phyloP scores from a whole-genome alignment of 129 eudicot species.

The Dittrichia graveolens region DNA sequence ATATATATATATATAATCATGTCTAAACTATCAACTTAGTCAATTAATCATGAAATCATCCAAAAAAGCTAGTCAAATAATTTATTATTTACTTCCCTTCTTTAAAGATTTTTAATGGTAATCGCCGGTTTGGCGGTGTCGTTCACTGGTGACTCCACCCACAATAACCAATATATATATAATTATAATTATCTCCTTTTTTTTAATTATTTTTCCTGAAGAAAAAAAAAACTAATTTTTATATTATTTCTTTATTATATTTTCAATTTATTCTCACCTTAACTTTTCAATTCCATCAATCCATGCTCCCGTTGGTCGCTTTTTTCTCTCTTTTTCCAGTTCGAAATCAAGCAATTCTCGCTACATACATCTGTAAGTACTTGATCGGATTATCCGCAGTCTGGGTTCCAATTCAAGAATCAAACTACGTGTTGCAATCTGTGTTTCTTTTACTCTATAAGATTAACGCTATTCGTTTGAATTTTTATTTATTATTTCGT shows the following conservation, averaged over 20 bases:
- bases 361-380: constrained; percentile 31
- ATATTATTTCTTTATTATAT: background rate
- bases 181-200: background rate
- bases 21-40: background rate
- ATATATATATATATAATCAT: background rate
- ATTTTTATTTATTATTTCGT: background rate
- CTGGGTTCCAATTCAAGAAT: constrained; percentile 1
- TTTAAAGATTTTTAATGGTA: constrained; percentile 1
- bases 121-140: constrained; percentile 28
- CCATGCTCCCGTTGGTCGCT: constrained; percentile 6
- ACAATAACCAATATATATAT: constrained; percentile 12
- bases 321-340: constrained; percentile 21
- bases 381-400: constrained; percentile 13
- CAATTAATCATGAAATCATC: background rate
- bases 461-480: background rate
- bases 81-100: constrained; percentile 2
- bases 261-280: constrained; percentile 17
- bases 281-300: constrained; percentile 17
- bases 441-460: background rate
- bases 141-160: constrained; percentile 6
- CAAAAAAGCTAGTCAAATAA: constrained; percentile 21
- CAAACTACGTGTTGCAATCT: background rate
- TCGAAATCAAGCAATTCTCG: constrained; percentile 26
- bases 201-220: background rate
- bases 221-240: background rate